phyloP scores from a whole-genome alignment of 441 rosid species.

The Rhodomyrtus psidioides region DNA sequence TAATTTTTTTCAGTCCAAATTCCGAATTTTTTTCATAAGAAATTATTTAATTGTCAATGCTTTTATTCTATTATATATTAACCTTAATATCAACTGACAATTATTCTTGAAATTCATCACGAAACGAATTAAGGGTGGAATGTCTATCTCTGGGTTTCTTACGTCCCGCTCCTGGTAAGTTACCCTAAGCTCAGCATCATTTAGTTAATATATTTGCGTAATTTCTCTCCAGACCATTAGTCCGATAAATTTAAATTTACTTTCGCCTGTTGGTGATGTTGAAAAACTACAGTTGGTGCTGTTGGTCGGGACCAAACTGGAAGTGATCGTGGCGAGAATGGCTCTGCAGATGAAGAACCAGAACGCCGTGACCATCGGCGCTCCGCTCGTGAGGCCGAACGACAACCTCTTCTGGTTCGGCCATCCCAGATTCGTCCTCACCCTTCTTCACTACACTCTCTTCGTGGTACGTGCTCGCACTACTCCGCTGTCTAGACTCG shows the following conservation, averaged over 20 bases:
- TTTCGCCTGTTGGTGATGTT: background rate
- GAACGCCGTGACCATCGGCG: constrained; percentile 3
- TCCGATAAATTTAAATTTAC: background rate
- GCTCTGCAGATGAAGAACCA: constrained; percentile 13
- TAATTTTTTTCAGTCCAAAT: background rate
- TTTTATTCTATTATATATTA: background rate
- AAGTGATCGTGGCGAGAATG: constrained; percentile 28
- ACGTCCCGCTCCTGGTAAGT: constrained; percentile 20
- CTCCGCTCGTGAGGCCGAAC: constrained; percentile 8
- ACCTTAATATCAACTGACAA: background rate
- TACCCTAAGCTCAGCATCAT: background rate
- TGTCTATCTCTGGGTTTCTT: constrained; percentile 15
- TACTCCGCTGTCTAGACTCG: background rate
- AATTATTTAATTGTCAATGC: background rate
- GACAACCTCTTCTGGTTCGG: constrained; percentile 13
- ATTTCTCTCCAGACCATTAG: background rate
- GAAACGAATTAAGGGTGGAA: constrained; percentile 15
- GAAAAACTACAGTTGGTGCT: constrained; percentile 10
- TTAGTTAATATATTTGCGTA: background rate
- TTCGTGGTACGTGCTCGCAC: constrained; percentile 5
- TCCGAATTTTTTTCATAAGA: background rate
- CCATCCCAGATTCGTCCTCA: constrained; percentile 3
- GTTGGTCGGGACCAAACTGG: constrained; percentile 27
- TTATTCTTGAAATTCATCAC: background rate
- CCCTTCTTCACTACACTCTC: constrained; percentile 12